phyloP scores from a whole-genome alignment of 176 grass and related monocot genomes.

The Triticum monococcum region DNA sequence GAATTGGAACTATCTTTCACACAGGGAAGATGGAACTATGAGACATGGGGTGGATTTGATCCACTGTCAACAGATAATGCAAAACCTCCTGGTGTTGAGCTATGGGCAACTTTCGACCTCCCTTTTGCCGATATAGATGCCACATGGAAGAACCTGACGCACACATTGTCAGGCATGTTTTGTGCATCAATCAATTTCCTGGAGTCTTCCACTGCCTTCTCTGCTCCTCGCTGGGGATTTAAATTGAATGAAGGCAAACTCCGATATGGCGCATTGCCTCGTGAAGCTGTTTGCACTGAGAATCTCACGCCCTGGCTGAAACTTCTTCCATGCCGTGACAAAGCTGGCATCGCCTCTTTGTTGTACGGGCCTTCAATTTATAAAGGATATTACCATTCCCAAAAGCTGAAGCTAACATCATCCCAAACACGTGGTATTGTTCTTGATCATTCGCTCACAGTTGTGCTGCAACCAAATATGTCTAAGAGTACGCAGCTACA shows the following conservation, averaged over 20 bases:
- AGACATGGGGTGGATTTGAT: slow-evolving; percentile 84
- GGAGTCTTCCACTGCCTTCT: slow-evolving; percentile 78
- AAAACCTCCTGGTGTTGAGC: slow-evolving; percentile 92
- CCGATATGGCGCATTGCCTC: slow-evolving; percentile 86
- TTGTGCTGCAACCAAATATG: slow-evolving; percentile 62
- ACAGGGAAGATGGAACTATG: slow-evolving; percentile 95
- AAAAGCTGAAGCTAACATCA: slow-evolving; percentile 71
- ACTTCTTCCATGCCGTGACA: slow-evolving; percentile 92
- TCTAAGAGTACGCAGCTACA: slow-evolving; percentile 8
- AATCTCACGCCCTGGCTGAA: slow-evolving; percentile 98
- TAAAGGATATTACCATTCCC: slow-evolving; percentile 93
- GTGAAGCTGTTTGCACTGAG: slow-evolving; percentile 93
- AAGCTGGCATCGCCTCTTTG: slow-evolving; percentile 79
- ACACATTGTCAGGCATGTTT: slow-evolving; percentile 86
- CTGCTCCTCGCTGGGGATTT: slow-evolving; percentile 78
- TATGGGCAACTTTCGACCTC: slow-evolving; percentile 82
- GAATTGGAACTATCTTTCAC: slow-evolving; percentile 95
- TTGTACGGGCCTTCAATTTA: slow-evolving; percentile 92
- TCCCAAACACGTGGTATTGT: slow-evolving; percentile 52
- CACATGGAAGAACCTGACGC: slow-evolving; percentile 91
- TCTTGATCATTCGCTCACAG: slow-evolving; percentile 79
- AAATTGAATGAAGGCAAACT: slow-evolving; percentile 60
- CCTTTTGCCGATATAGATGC: slow-evolving; percentile 59
- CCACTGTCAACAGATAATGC: slow-evolving; percentile 75
- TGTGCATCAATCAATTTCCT: slow-evolving; percentile 95